Base-by-base conservation (phyloP, 345 rosid genomes). In the Salix brachista region DNA sequence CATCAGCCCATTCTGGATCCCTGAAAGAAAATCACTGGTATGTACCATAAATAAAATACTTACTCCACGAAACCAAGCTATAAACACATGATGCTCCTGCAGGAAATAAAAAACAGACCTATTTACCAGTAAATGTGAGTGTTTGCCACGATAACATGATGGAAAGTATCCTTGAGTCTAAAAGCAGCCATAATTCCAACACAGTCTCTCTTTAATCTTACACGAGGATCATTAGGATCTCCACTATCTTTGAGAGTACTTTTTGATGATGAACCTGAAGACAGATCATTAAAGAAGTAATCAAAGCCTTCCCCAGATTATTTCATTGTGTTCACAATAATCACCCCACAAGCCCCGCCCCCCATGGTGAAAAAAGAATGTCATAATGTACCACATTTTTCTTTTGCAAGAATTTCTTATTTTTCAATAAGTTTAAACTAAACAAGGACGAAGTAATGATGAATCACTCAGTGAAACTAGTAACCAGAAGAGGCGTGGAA, bases 151-250 rank as follows among this genome's bases (percentile, higher is more conserved):
- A 93, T 83, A 78, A 91, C 83, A 79, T 85, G 90, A 72, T 76
- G 82, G 79, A 86, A 88, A 26, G 84, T 83, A 78, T 89, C 84
- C 65, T 82, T 90, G 83, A 96, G 87, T 85, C 80, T 87, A 76
- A 93, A 92, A 75, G 97, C 99, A 84, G 95, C 92, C 93, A 92
- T 88, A 70, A 92, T 87, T 78, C 97, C 99, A 69, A 96, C 95
- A 83, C 97, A 93, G 75, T 96, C 94, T 0, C 97, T 96, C 79
- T 88, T 91, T 65, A 92, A 84, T 87, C 98, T 89, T 77, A 93
- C 88, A 54, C 70, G 74, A 71, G 92, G 97, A 78, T 96, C 98
- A 80, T 87, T 84, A 68, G 90, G 90, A 89, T 96, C 98, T 78
- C 92, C 92, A 66, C 65, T 82, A 72, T 85, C 88, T 81, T 86